These are phyloP conservation scores for Cyberlindnera nakhonratchasimensis DNA, from an alignment of 805 yeast genomes.

Conservation along the genomic window DNA sequence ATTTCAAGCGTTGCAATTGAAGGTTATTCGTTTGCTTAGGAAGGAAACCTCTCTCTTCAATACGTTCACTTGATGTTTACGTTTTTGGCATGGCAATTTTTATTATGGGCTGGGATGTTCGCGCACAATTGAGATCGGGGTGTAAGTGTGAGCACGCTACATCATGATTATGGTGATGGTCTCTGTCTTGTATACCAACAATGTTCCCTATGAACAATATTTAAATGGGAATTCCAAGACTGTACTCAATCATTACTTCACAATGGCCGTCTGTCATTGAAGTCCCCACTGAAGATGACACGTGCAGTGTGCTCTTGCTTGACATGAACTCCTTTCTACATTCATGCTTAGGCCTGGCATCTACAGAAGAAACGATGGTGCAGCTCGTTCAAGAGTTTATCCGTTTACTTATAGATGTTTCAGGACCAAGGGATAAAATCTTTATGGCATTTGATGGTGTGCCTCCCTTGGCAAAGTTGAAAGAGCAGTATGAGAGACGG, in stretches of 20 bases:
- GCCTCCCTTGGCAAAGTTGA: constrained; percentile 95
- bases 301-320: constrained; percentile 83
- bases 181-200: too few relatives aligned
- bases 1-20: too few relatives aligned
- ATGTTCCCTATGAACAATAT: neutral
- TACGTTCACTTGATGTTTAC: too few relatives aligned
- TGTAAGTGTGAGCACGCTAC: neutral
- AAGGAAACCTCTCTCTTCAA: too few relatives aligned
- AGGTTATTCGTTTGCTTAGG: too few relatives aligned
- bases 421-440: constrained; percentile 70
- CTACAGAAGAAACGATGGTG: constrained; percentile 68
- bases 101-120: constrained; percentile 1
- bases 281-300: constrained; percentile 27
- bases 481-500: constrained; percentile 90
- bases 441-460: constrained; percentile 97
- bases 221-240: constrained; percentile 23
- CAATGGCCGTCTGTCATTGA: constrained; percentile 12
- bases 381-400: constrained; percentile 78
- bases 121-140: neutral
- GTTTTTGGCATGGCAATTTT: constrained; percentile 9
- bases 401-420: constrained; percentile 74
- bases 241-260: constrained; percentile 13
- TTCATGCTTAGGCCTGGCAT: constrained; percentile 71
- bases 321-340: constrained; percentile 95
- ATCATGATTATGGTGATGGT: too few relatives aligned